Percentiles rank a stretch among this genome's conserved stretches.
phyloP scores from a whole-genome alignment of 176 grass and related monocot genomes.

The Elaeis guineensis region DNA sequence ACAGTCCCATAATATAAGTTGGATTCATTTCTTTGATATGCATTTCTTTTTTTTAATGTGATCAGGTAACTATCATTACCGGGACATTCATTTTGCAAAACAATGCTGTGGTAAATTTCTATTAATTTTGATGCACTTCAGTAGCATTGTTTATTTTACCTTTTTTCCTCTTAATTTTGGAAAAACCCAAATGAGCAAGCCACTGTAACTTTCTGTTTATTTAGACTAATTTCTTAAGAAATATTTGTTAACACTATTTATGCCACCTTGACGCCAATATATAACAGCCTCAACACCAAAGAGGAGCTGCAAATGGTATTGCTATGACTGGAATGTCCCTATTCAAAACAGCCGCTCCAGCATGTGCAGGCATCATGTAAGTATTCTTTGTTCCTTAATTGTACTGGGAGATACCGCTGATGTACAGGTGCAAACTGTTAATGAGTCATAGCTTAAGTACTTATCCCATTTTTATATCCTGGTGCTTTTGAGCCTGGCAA shows the following conservation, averaged over 20 bases:
- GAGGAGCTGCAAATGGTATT: constrained; percentile 60
- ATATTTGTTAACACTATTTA: not conserved
- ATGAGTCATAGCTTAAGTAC: too few relatives aligned
- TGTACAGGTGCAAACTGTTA: too few relatives aligned
- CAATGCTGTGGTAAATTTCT: constrained; percentile 44
- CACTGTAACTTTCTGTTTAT: too few relatives aligned
- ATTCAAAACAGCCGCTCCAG: constrained; percentile 57
- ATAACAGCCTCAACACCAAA: constrained; percentile 51
- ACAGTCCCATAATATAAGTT: too few relatives aligned
- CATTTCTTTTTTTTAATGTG: not conserved
- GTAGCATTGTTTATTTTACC: not conserved
- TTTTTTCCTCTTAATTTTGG: not conserved
- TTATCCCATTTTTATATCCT: too few relatives aligned
- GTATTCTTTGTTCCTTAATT: constrained; percentile 1
- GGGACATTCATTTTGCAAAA: constrained; percentile 45
- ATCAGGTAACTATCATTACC: constrained; percentile 40
- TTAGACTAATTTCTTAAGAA: not conserved
- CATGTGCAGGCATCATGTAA: constrained; percentile 47
- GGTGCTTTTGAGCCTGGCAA: too few relatives aligned
- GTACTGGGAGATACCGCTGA: too few relatives aligned
- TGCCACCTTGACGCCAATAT: not conserved
- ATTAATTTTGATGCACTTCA: not conserved
- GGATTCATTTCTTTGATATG: too few relatives aligned
- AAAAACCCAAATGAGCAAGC: not conserved
- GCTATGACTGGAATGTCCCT: constrained; percentile 50